Conservation (phyloP, 2,329 filamentous ascomycete genomes). For the Aspergillus flavus region DNA sequence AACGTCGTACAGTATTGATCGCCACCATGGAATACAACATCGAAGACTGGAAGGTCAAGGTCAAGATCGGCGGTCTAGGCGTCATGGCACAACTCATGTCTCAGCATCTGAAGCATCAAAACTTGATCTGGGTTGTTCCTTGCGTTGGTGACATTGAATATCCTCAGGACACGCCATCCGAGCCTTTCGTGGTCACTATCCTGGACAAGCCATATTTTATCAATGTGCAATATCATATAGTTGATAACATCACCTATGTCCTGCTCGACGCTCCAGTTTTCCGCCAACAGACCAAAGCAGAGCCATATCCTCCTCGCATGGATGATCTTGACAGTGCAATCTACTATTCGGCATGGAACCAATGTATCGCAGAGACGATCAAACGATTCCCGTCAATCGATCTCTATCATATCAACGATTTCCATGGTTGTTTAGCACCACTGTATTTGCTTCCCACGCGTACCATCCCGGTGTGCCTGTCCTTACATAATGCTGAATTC, state of each 20-base stretch:
- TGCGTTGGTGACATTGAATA: constrained; percentile 67
- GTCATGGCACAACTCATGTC: constrained; percentile 73
- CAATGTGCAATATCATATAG: constrained; percentile 64
- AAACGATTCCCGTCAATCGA: constrained; percentile 62
- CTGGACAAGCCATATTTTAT: constrained; percentile 64
- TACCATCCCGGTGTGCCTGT: constrained; percentile 64
- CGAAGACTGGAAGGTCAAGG: constrained; percentile 69
- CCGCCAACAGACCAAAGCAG: constrained; percentile 62
- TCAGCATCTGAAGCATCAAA: constrained; percentile 65
- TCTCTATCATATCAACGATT: constrained; percentile 69
- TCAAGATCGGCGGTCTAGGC: constrained; percentile 71
- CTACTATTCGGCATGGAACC: constrained; percentile 72
- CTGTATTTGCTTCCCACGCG: constrained; percentile 63
- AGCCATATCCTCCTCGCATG: constrained; percentile 71
- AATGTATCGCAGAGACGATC: constrained; percentile 67
- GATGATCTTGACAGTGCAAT: constrained; percentile 69
- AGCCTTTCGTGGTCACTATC: constrained; percentile 65
- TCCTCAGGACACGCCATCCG: constrained; percentile 59
- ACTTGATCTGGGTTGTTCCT: constrained; percentile 66
- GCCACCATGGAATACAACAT: constrained; percentile 75
- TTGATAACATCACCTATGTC: constrained; percentile 69
- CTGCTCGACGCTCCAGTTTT: constrained; percentile 69
- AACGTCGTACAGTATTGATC: constrained; percentile 61
- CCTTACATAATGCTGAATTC: constrained; percentile 70
- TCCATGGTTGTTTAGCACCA: constrained; percentile 65